These are phyloP conservation scores for Nakazawaea laoshanensis DNA, from an alignment of 805 yeast species.

Conservation along the genomic window DNA sequence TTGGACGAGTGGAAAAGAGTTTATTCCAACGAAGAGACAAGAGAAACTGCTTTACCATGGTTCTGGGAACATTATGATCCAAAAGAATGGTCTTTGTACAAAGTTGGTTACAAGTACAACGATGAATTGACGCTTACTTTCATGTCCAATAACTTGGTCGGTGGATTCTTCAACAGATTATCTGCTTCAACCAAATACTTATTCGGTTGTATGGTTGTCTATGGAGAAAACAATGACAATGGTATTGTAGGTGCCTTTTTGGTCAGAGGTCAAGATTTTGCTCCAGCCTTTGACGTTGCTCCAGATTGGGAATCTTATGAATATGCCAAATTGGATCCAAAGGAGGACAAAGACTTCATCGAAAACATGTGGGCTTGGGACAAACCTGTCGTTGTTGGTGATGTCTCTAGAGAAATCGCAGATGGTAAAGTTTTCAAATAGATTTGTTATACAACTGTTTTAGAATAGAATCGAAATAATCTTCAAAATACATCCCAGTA, in stretches of 20 bases:
- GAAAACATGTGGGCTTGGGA: conserved; percentile 98
- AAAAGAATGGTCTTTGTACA: conserved; percentile 91
- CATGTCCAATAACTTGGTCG: conserved; percentile 97
- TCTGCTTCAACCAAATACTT: conserved; percentile 86
- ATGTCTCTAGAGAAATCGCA: conserved; percentile 78
- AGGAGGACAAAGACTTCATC: conserved; percentile 71
- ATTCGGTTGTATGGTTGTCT: conserved; percentile 90
- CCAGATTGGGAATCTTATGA: conserved; percentile 98
- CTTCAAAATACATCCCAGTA: conserved; percentile 6
- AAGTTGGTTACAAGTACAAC: conserved; percentile 94
- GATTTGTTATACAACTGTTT: conserved; percentile 14
- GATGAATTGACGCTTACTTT: conserved; percentile 94
- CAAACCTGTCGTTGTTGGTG: conserved; percentile 76
- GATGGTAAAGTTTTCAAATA: conserved; percentile 98
- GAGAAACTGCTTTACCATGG: conserved; percentile 91
- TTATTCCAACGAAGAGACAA: conserved; percentile 96
- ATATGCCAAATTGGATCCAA: conserved; percentile 76
- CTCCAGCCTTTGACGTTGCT: conserved; percentile 95
- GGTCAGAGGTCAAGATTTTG: conserved; percentile 88
- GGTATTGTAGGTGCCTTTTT: conserved; percentile 94
- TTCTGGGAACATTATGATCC: conserved; percentile 96
- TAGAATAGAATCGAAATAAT: conserved; percentile 7
- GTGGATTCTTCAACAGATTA: conserved; percentile 97
- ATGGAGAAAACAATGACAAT: conserved; percentile 97
- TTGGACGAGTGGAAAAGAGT: conserved; percentile 94